Evolutionary conservation across 176 grass and related monocot genomes (phyloP), one percentile per base, ranked within the genome.

Genomic region (Elymus sibiricus): DNA sequence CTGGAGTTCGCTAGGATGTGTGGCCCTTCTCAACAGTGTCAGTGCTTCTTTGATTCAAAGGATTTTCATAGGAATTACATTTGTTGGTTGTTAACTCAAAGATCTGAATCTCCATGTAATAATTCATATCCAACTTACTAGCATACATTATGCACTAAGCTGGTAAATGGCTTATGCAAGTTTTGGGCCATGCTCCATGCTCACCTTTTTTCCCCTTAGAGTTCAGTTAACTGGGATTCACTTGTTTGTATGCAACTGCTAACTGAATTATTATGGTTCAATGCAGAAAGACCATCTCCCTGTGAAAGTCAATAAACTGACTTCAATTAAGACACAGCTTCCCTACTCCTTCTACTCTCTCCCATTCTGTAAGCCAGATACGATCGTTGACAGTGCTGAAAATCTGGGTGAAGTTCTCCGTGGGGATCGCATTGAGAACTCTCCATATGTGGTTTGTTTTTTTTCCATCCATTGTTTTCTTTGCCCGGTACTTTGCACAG

Each of bases 311-410:
- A 97, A 94, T 92, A 94, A 97, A 75, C 80, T 97, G 63, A 97
- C 90, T 43, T 97, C 94, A 64, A 97, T 88, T 87, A 97, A 97
- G 90, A 97, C 94, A 16, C 94, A 97, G 10, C 92, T 97, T 70
- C 94, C 94, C 4, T 97, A 97, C 82, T 94, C 94, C 27, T 97
- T 90, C 85, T 97, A 97, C 77, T 97, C 94, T 77, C 94, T 97
- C 16, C 92, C 94, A 65, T 97, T 92, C 85, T 97, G 94, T 78
- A 91, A 78, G 84, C 94, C 92, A 5, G 77, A 92, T 60, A 86
- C 74, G 49, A 94, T 97, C 19, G 79, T 97, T 9, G 92, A 97
- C 85, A 97, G 94, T 31, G 94, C 94, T 14, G 92, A 97, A 85
- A 97, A 97, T 78, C 88, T 97, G 3, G 94, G 94, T 22, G 92